These are phyloP conservation scores for Mortierella sp. DNA, from an alignment of 371 early-diverging fungal genomes.

Conservation along the genomic window DNA sequence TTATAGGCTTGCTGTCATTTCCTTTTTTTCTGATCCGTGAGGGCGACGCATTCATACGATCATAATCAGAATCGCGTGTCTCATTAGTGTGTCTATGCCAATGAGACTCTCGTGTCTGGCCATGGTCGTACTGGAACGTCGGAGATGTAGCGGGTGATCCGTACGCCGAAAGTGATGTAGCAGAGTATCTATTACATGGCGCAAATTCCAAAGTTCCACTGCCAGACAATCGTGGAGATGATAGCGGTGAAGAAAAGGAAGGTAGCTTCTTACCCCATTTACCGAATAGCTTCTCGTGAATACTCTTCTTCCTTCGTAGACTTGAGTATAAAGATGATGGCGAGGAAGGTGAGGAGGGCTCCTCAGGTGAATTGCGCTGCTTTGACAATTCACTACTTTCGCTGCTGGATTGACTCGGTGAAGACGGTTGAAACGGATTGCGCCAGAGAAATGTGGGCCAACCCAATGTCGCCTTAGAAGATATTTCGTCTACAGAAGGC, in stretches of 20 bases:
- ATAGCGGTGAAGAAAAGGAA: not conserved
- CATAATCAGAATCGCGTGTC: not conserved
- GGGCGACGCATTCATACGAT: not conserved
- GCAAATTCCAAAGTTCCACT: not conserved
- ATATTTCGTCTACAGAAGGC: not conserved
- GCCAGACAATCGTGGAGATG: not conserved
- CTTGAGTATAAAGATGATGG: not conserved
- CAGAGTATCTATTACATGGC: not conserved
- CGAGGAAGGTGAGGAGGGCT: constrained; percentile 2
- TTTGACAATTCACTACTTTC: not conserved
- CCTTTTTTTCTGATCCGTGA: not conserved
- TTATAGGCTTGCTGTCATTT: not conserved
- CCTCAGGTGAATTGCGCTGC: not conserved
- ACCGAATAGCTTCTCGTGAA: constrained; percentile 25
- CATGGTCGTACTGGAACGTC: not conserved
- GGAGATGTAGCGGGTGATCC: not conserved
- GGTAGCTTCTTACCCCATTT: constrained; percentile 3
- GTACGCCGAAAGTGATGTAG: not conserved
- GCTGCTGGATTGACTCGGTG: not conserved
- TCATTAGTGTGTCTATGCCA: not conserved
- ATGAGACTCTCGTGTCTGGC: not conserved
- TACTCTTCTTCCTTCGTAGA: constrained; percentile 14
- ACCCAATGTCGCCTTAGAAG: not conserved
- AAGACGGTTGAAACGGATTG: not conserved
- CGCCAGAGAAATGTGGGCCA: not conserved